A percentile compares a stretch with the other conserved stretches of the same genome.
Evolutionary conservation across 1,284 basidiomycete species (phyloP).

Genomic region (Trametes pubescens): DNA sequence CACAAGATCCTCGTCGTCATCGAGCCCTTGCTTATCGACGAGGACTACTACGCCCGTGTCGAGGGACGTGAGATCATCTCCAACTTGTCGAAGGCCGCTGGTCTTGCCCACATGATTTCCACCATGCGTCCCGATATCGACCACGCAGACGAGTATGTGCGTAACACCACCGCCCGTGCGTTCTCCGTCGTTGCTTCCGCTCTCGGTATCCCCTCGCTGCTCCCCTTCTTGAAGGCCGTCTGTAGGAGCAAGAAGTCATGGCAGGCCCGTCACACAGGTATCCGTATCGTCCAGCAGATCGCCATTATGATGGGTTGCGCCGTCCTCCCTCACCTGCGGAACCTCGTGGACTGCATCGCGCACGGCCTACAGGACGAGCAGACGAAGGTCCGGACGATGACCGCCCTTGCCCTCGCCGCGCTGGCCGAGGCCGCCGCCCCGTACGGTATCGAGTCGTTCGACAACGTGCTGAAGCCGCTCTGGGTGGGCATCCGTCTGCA

Average conservation of each 20-base stretch:
- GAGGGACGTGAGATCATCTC: constrained; percentile 99
- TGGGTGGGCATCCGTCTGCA: constrained; percentile 99
- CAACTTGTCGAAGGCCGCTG: constrained; percentile 98
- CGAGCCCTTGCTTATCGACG: constrained; percentile 98
- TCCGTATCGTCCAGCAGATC: constrained; percentile 99
- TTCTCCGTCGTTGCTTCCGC: constrained; percentile 99
- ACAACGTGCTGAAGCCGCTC: constrained; percentile 96
- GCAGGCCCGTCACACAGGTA: constrained; percentile 99
- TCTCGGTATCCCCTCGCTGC: constrained; percentile 95
- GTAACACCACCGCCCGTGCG: constrained; percentile 98
- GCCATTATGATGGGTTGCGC: constrained; percentile 99
- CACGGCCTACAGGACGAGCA: constrained; percentile 98
- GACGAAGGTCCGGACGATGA: constrained; percentile 99
- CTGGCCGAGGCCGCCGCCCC: constrained; percentile 97
- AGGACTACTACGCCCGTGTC: constrained; percentile 99
- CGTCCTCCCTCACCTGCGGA: constrained; percentile 96
- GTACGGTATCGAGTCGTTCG: constrained; percentile 99
- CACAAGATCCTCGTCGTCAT: constrained; percentile 99
- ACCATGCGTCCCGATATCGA: constrained; percentile 99
- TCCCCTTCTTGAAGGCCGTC: constrained; percentile 98
- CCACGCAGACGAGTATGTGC: constrained; percentile 99
- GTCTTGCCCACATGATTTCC: constrained; percentile 99
- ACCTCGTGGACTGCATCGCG: constrained; percentile 96
- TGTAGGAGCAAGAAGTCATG: constrained; percentile 99
- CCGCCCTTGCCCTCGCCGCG: constrained; percentile 94